Conservation (phyloP, 257 asterid genomes). For the Linderniella brevidens region DNA sequence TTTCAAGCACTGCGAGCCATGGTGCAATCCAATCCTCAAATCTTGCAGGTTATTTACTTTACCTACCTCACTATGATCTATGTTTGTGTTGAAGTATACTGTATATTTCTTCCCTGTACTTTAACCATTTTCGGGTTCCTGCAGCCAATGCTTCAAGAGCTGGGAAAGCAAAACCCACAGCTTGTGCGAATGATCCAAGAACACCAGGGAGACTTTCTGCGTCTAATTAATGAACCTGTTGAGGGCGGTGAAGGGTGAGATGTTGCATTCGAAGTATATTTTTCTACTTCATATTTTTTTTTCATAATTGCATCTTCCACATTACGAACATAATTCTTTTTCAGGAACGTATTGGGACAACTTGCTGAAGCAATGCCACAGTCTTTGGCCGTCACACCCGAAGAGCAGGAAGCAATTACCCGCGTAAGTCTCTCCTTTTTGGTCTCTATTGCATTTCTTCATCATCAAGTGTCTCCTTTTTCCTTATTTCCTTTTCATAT, state of each 20-base stretch:
- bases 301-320: neutral
- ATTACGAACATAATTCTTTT: constrained; percentile 3
- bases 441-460: no score
- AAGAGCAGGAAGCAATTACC: constrained; percentile 60
- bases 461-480: neutral
- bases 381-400: constrained; percentile 47
- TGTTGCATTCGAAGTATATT: constrained; percentile 1
- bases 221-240: constrained; percentile 65
- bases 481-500: neutral
- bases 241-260: constrained; percentile 55
- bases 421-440: constrained; percentile 22
- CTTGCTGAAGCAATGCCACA: constrained; percentile 55
- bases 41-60: constrained; percentile 26
- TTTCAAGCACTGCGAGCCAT: constrained; percentile 65
- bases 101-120: neutral
- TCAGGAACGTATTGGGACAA: constrained; percentile 34
- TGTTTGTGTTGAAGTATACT: neutral
- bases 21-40: constrained; percentile 88
- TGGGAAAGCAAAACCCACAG: constrained; percentile 78
- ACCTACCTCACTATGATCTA: neutral
- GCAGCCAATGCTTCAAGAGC: constrained; percentile 84
- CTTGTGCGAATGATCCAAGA: constrained; percentile 63
- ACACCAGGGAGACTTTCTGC: constrained; percentile 75
- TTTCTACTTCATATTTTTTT: no score
- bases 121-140: neutral